phyloP scores from a whole-genome alignment of 169 alveolate species.

The Plasmodium sp. region DNA sequence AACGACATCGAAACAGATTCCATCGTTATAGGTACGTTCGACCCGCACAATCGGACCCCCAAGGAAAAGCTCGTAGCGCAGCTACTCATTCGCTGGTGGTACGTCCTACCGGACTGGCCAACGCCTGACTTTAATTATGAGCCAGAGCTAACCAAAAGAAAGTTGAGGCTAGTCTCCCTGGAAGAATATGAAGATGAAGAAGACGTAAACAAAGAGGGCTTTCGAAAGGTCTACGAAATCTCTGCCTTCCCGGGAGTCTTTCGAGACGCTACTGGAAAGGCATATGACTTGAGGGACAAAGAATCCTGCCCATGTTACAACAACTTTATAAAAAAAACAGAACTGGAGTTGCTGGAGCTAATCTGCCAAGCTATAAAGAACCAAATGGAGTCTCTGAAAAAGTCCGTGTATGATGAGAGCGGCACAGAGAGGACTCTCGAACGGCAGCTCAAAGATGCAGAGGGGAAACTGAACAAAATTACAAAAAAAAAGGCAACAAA shows the following conservation, averaged over 20 bases:
- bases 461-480: constrained; percentile 19
- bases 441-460: constrained; percentile 42
- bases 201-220: constrained; percentile 89
- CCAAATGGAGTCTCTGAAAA: constrained; percentile 71
- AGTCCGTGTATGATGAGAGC: constrained; percentile 43
- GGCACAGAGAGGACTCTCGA: constrained; percentile 30
- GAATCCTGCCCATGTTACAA: constrained; percentile 92
- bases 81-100: constrained; percentile 92
- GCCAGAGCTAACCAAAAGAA: constrained; percentile 81
- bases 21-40: constrained; percentile 80
- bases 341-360: constrained; percentile 72
- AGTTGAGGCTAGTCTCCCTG: constrained; percentile 86
- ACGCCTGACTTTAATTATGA: constrained; percentile 89
- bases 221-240: constrained; percentile 89
- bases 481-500: constrained; percentile 26
- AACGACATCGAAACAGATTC: constrained; percentile 75
- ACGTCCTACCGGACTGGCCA: constrained; percentile 96
- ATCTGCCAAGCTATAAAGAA: constrained; percentile 80
- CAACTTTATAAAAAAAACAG: constrained; percentile 77
- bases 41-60: constrained; percentile 76
- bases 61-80: constrained; percentile 83
- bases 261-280: constrained; percentile 90
- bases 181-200: constrained; percentile 93
- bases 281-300: constrained; percentile 93
- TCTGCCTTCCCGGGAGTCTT: constrained; percentile 92